Base-by-base conservation (phyloP, 2,329 filamentous ascomycete genomes). In the Fusarium heterosporum region DNA sequence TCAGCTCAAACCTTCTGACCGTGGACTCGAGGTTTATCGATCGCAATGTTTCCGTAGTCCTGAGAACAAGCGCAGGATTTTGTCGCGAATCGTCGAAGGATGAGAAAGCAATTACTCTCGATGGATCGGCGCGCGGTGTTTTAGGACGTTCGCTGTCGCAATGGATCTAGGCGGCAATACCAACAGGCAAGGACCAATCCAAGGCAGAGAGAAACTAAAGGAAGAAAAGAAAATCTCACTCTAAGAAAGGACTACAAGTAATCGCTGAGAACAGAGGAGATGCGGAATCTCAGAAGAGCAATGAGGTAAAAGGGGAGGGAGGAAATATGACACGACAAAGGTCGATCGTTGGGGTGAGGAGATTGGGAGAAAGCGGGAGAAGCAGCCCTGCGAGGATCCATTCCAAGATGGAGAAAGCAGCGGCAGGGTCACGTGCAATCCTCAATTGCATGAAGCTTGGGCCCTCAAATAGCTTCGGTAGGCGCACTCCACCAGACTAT, bases 1-100 rank as follows among this genome's bases (percentile, higher is more conserved):
- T 74, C 72, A 75, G 74, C 75, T 78, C 75, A 75, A 79, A 79
- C 77, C 78, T 77, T 73, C 66, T 72, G 64, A 65, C 58, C 64
- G 66, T 64, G 59, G 64, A 60, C 61, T 68, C 51, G 59, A 68
- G 53, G 45, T 49, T 55, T 62, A 65, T 72, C 70, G 66, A 63
- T 74, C 70, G 70, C 70, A 70, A 69, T 55, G 56, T 52, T 60
- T 70, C 66, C 47, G 39, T 52, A 40, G 43, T 56, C 50, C 52
- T 61, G 55, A 69, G 48, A 52, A 47, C 52, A 40, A 51, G 46
- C 48, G 60, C 58, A 26, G 58, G 22, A 38, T 51, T 29, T 30
- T 47, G 71, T 67, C 66, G 70, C 62, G 61, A 70, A 66, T 42
- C 40, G 58, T 64, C 40, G 61, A 43, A 54, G 36, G 53, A 61